Conservation (phyloP, 1,284 basidiomycete species). For the Leccinum angustisporum region DNA sequence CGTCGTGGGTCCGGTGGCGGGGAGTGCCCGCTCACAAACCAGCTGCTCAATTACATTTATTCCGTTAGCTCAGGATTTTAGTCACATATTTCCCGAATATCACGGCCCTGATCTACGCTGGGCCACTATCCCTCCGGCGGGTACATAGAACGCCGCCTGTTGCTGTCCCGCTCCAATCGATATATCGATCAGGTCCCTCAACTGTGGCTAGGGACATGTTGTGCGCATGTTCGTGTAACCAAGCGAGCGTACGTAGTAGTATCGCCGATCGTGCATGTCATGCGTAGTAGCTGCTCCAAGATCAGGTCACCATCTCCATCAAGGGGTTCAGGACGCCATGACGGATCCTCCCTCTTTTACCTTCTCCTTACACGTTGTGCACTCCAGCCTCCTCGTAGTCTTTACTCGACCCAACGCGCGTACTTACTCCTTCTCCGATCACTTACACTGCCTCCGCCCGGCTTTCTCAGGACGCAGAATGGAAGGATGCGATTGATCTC, state of each 20-base stretch:
- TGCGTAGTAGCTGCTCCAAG: neutral
- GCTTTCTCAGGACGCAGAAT: constrained; percentile 18
- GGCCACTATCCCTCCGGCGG: constrained; percentile 6
- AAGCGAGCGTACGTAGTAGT: neutral
- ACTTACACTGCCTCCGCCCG: constrained; percentile 3
- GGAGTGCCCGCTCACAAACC: neutral
- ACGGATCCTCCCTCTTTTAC: constrained; percentile 12
- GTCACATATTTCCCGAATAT: constrained; percentile 6
- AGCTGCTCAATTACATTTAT: neutral
- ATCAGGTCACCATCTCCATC: neutral
- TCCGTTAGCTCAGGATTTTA: constrained; percentile 4
- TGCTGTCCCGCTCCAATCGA: neutral
- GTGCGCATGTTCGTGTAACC: neutral
- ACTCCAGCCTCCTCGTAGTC: neutral
- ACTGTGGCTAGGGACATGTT: neutral
- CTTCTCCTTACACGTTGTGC: constrained; percentile 18
- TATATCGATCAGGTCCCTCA: neutral
- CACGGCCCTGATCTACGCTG: constrained; percentile 20
- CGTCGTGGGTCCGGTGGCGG: neutral
- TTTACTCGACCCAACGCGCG: neutral
- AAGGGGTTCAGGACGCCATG: neutral
- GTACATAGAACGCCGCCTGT: neutral
- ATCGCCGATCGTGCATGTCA: neutral
- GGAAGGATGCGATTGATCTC: constrained; percentile 13
- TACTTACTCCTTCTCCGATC: neutral